Evolutionary conservation across 2,329 filamentous ascomycete genomes (phyloP).

Genomic region (Neurospora crassa): DNA sequence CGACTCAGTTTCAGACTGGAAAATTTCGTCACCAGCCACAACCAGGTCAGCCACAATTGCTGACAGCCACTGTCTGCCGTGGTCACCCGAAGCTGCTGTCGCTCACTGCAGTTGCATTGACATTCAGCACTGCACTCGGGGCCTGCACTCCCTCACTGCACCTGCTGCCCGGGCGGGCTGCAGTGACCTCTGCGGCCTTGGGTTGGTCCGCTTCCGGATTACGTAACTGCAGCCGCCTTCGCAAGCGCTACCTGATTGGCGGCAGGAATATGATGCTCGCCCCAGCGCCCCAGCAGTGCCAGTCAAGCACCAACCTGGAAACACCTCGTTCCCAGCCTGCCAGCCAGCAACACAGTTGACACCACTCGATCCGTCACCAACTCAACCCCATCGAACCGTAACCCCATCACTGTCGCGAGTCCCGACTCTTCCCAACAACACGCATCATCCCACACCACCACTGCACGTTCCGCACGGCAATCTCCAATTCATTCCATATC

Average conservation of each 20-base stretch:
- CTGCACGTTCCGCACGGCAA: not conserved
- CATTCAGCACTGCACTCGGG: not conserved
- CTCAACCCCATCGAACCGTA: not conserved
- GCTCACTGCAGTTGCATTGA: not conserved
- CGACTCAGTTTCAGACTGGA: not conserved
- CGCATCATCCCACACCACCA: not conserved
- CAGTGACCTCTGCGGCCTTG: not conserved
- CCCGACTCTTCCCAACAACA: not conserved
- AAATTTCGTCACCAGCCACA: not conserved
- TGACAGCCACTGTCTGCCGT: not conserved
- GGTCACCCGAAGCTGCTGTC: not conserved
- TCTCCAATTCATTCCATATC: not conserved
- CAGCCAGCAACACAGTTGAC: constrained; percentile 3
- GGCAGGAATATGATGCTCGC: constrained; percentile 14
- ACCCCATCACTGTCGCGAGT: not conserved
- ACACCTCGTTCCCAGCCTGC: constrained; percentile 21
- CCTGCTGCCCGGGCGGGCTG: not conserved
- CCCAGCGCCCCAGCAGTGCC: constrained; percentile 10
- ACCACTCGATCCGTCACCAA: constrained; percentile 10
- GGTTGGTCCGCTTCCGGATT: constrained; percentile 12
- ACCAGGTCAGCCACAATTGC: not conserved
- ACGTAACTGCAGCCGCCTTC: constrained; percentile 13
- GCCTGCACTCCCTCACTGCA: too few relatives aligned
- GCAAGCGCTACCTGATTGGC: constrained; percentile 3
- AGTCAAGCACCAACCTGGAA: constrained; percentile 24